These are phyloP conservation scores for Diaporthe destruens DNA, from an alignment of 2,329 filamentous ascomycete species.

Conservation along the genomic window DNA sequence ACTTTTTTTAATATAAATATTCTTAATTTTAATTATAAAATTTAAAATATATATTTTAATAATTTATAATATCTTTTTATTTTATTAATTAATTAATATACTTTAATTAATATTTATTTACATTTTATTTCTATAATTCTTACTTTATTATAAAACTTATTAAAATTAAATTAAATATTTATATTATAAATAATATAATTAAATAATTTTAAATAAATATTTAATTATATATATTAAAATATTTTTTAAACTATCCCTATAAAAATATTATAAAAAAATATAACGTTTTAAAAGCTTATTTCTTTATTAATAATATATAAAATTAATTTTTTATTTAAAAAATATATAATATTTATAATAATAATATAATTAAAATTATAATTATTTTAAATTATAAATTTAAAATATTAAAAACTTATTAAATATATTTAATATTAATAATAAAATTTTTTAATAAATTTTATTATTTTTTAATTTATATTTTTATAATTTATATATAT, in stretches of 20 bases:
- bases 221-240: not conserved
- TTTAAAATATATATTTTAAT: not conserved
- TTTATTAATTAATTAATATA: conserved; percentile 1
- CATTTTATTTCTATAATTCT: not conserved
- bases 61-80: not conserved
- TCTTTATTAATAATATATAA: too few species aligned
- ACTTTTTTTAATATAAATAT: not conserved
- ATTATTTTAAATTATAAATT: too few species aligned
- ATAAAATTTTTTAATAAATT: too few species aligned
- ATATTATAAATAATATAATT: conserved; percentile 11
- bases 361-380: too few species aligned
- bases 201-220: not conserved
- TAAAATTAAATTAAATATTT: not conserved
- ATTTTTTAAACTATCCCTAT: not conserved
- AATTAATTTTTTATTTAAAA: too few species aligned
- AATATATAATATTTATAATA: not conserved
- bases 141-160: not conserved
- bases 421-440: too few species aligned
- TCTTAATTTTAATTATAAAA: not conserved
- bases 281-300: too few species aligned
- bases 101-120: not conserved
- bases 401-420: too few species aligned
- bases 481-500: too few species aligned
- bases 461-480: too few species aligned
- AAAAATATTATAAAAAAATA: not conserved